These are phyloP conservation scores for Cyberlindnera sargentensis DNA, from an alignment of 805 yeast genomes.

Conservation along the genomic window DNA sequence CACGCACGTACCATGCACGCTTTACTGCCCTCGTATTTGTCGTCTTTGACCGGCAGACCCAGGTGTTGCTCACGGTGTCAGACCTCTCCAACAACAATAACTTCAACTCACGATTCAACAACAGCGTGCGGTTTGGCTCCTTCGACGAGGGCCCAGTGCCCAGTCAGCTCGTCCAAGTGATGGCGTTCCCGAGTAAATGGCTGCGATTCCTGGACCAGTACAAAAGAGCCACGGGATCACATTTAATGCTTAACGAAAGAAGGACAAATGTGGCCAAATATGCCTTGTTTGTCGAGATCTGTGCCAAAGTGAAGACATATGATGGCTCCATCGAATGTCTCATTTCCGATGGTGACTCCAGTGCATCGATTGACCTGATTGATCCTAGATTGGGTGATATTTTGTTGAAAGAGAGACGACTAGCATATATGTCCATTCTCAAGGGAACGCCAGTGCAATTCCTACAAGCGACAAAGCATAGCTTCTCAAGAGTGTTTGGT, in stretches of 20 bases:
- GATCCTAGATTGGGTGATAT: background rate
- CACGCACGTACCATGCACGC: background rate
- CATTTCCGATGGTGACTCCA: background rate
- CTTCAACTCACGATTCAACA: background rate
- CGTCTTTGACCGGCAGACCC: background rate
- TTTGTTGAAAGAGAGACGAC: background rate
- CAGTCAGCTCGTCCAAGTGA: constrained; percentile 5
- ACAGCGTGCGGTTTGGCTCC: constrained; percentile 2
- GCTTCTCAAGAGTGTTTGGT: background rate
- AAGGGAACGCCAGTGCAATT: constrained; percentile 4
- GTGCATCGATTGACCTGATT: background rate
- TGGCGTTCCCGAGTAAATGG: constrained; percentile 3
- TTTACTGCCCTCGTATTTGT: constrained; percentile 2
- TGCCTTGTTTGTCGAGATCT: constrained; percentile 8
- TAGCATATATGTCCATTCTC: constrained; percentile 4
- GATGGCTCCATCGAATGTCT: constrained; percentile 6
- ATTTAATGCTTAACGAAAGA: background rate
- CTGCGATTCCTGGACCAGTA: background rate
- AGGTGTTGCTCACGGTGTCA: constrained; percentile 4
- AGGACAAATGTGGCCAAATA: constrained; percentile 3
- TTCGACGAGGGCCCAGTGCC: background rate
- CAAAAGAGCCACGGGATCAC: background rate
- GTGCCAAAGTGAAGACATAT: constrained; percentile 6
- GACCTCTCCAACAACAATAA: constrained; percentile 9
- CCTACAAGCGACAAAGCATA: background rate